phyloP scores from a whole-genome alignment of 768 basidiomycete species.

The Mycena floridula region DNA sequence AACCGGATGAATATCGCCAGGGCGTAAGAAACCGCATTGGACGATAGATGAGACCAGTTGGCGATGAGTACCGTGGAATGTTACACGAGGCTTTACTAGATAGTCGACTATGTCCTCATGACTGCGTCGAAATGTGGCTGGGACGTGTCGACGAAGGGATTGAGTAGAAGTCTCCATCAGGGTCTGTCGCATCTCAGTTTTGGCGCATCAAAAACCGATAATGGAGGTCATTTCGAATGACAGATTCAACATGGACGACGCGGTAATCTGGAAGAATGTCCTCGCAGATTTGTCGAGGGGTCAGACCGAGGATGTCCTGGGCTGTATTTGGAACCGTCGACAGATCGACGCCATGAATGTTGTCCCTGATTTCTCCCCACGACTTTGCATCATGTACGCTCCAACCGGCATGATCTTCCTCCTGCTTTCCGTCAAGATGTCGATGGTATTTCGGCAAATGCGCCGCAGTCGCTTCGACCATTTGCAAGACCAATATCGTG shows the following conservation, averaged over 20 bases:
- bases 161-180: constrained; percentile 1
- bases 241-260: constrained; percentile 6
- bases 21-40: constrained; percentile 5
- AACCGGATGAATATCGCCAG: constrained; percentile 1
- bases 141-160: neutral
- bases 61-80: constrained; percentile 3
- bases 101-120: constrained; percentile 4
- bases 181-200: constrained; percentile 2
- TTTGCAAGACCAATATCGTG: constrained; percentile 4
- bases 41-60: constrained; percentile 6
- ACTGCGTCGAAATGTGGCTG: neutral
- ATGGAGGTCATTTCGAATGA: constrained; percentile 3
- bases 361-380: neutral
- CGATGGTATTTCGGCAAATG: neutral
- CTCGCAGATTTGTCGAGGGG: constrained; percentile 6
- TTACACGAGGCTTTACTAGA: constrained; percentile 3
- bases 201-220: neutral
- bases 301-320: constrained; percentile 2
- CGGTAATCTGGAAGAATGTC: constrained; percentile 6
- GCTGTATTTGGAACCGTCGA: constrained; percentile 3
- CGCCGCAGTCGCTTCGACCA: constrained; percentile 3
- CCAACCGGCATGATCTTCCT: neutral
- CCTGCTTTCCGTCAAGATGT: neutral
- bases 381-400: neutral
- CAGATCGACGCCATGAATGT: neutral